Percentiles rank a stretch among this genome's conserved stretches.
Conservation (phyloP, 768 basidiomycete genomes). For the Russula dissimulans region DNA sequence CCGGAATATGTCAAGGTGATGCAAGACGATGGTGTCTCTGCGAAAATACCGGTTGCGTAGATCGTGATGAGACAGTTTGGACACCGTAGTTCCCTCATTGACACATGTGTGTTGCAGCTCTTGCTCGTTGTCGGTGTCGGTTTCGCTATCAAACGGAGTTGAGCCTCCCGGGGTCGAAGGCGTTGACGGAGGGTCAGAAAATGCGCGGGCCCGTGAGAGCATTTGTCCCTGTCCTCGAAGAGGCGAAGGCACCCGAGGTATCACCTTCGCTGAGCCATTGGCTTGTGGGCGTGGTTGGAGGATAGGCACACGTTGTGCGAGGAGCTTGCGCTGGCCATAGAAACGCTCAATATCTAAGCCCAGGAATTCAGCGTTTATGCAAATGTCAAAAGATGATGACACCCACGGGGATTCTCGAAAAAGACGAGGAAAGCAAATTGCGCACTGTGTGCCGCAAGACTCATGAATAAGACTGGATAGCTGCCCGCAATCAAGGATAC, state of each 20-base stretch:
- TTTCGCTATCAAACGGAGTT: constrained; percentile 56
- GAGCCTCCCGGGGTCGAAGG: constrained; percentile 65
- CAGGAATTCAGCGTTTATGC: not conserved
- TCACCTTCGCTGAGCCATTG: constrained; percentile 22
- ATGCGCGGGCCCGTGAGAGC: constrained; percentile 7
- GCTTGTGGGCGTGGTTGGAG: constrained; percentile 21
- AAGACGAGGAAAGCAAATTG: constrained; percentile 94
- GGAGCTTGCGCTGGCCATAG: constrained; percentile 86
- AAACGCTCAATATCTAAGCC: constrained; percentile 84
- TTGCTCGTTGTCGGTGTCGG: constrained; percentile 41
- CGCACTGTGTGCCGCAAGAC: constrained; percentile 87
- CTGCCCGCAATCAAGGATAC: constrained; percentile 84
- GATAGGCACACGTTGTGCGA: constrained; percentile 74
- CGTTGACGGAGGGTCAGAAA: constrained; percentile 31
- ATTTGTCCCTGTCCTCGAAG: not conserved
- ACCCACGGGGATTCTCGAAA: constrained; percentile 96
- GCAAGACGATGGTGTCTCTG: constrained; percentile 72
- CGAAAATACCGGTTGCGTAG: constrained; percentile 84
- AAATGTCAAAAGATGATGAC: not conserved
- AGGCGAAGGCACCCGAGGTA: constrained; percentile 18
- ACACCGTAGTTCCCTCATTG: not conserved
- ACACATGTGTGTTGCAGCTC: constrained; percentile 9
- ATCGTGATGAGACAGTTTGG: constrained; percentile 69
- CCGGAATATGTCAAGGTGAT: constrained; percentile 82
- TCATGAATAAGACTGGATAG: constrained; percentile 86